Evolutionary conservation across 352 stramenopile species (phyloP), one percentile per base, ranked within the genome.

Genomic region (Phytophthora foliorum): DNA sequence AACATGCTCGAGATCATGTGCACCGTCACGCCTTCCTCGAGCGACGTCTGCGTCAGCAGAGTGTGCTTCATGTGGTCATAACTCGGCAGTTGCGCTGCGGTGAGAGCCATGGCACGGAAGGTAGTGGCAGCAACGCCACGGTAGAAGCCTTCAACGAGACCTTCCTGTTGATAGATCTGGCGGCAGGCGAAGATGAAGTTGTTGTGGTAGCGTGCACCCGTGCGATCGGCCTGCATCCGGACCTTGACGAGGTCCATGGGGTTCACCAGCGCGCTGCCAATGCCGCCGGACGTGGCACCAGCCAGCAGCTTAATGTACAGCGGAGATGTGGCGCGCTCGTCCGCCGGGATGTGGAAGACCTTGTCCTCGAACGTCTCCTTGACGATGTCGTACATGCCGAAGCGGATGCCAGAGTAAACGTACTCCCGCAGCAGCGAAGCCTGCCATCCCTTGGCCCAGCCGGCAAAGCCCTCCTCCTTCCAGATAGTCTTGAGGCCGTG

Each of bases 191-290:
- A 77, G 25, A 74, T 39, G 29, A 88, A 83, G 60, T 69, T 88
- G 53, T 86, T 84, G 42, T 76, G 41, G 66, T 93, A 91, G 10
- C 80, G 75, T 44, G 69, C 69, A 21, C 78, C 80, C 4, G 80
- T 83, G 50, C 74, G 78, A 48, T 90, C 82, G 21, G 78, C 81
- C 55, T 94, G 87, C 80, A 92, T 89, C 56, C 87, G 83, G 39
- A 92, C 80, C 49, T 92, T 91, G 31, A 88, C 75, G 22, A 94
- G 66, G 49, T 94, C 84, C 70, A 85, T 87, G n/a, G 87, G 87
- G 65, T 90, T 94, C 38, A 84, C 79, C 6, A 94, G 68, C 39
- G 78, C 78, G 27, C 74, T 85, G 25, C 84, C 87, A 11, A 93
- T 65, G 1, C 76, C 80, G 2, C 84, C 84, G 4, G 81, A 80